Percentiles rank a stretch among this genome's conserved stretches.
phyloP scores from a whole-genome alignment of 208 protist species.

The Leishmania major region DNA sequence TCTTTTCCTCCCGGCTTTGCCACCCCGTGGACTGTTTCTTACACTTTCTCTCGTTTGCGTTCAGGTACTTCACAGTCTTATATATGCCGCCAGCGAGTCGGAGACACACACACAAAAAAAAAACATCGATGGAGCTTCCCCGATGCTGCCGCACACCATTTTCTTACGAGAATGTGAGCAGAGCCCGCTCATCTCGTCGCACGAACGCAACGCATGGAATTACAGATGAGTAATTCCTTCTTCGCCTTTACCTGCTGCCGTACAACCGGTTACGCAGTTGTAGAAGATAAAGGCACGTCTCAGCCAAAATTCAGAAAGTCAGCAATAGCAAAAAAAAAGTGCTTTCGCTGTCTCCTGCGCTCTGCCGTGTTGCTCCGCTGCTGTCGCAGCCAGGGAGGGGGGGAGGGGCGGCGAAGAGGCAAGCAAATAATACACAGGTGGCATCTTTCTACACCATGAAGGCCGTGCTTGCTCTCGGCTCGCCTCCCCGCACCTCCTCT shows the following conservation, averaged over 20 bases:
- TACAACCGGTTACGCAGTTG: background rate
- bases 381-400: background rate
- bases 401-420: no score
- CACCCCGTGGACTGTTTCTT: background rate
- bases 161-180: background rate
- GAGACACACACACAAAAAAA: background rate
- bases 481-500: background rate
- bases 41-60: background rate
- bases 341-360: background rate
- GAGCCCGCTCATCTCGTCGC: background rate
- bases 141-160: background rate
- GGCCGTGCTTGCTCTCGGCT: background rate
- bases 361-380: background rate
- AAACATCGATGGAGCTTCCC: background rate
- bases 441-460: background rate
- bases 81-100: background rate
- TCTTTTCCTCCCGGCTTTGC: background rate
- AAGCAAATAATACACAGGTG: background rate
- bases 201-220: background rate
- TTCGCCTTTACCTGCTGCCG: background rate
- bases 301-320: background rate
- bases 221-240: background rate
- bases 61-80: background rate
- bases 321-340: background rate
- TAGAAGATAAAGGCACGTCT: background rate